Evolutionary conservation across 768 basidiomycete genomes (phyloP).

Genomic region (Tricholoma hemisulphureum): DNA sequence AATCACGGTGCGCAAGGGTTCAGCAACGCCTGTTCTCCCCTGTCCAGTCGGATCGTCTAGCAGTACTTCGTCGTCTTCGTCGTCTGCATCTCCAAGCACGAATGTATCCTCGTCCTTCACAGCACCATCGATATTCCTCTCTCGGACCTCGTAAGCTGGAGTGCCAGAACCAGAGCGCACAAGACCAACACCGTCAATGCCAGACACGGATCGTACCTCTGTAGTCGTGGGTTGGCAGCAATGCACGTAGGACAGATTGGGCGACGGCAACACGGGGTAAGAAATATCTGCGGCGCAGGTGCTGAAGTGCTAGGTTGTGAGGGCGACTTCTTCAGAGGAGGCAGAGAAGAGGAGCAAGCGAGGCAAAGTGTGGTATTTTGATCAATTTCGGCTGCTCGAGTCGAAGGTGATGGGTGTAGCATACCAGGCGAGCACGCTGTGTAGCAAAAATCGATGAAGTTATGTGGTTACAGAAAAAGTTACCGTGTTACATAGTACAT

Average conservation of each 20-base stretch:
- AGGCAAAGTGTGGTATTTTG: constrained; percentile 47
- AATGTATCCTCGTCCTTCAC: constrained; percentile 62
- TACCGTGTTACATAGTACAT: too few relatives aligned
- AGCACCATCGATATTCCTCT: constrained; percentile 47
- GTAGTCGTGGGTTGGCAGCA: constrained; percentile 57
- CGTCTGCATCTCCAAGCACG: constrained; percentile 63
- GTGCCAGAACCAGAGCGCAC: constrained; percentile 18
- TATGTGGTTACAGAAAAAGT: too few relatives aligned
- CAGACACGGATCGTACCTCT: constrained; percentile 71
- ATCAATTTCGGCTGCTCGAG: constrained; percentile 11
- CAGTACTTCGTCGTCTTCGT: constrained; percentile 34
- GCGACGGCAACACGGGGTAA: constrained; percentile 61
- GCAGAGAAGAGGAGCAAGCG: constrained; percentile 60
- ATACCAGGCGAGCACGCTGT: not conserved
- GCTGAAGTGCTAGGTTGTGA: constrained; percentile 6
- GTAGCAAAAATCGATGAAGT: too few relatives aligned
- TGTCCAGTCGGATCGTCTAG: not conserved
- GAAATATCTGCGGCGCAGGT: constrained; percentile 32
- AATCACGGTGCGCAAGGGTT: not conserved
- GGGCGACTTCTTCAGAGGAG: constrained; percentile 29
- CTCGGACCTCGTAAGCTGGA: constrained; percentile 1
- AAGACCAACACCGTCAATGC: constrained; percentile 54
- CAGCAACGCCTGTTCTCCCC: not conserved
- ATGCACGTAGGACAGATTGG: constrained; percentile 67
- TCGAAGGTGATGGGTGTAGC: not conserved